Base-by-base conservation (phyloP, 108 stramenopile species). In the Cylindrotheca fusiformis region DNA sequence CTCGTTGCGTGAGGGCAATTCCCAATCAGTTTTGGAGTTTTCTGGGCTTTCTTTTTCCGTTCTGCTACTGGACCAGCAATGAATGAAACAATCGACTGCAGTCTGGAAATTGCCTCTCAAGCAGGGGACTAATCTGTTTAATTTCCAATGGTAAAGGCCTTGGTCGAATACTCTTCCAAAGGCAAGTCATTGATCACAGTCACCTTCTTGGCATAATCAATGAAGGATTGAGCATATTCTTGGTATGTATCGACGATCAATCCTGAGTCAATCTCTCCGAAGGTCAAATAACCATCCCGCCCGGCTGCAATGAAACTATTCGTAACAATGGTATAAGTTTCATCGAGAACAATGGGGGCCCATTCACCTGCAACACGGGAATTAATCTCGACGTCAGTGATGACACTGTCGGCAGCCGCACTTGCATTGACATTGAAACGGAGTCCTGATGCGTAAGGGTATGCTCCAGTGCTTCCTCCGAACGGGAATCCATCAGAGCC, bases 391-490 rank as follows among this genome's bases (percentile, higher is more conserved):
- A 84, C 14, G 25, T 77, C 75, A 29, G 24, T 52, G 2, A 84
- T 17, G 36, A 67, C 65, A 8, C 49, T 33, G 3, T 69, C 73
- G 28, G 55, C 53, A 0, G 52, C 30, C 26, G 24, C 19, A 18
- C 52, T 63, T 4, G 36, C 20, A 52, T 84, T 54, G 25, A 76
- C 79, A 33, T 58, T 46, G 33, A 33, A 84, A 1, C 83, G 76
- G 18, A 84, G 64, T n/a, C 83, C 83, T 33, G 76, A 49, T 19
- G 76, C 72, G 64, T 53, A 62, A 18, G 83, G 79, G 36, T 75
- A 84, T 5, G 51, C 59, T n/a, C 75, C 80, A 1, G 44, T 46
- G 4, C 61, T n/a, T 14, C 49, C 48, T 12, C 24, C 61, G 32
- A 18, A 52, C 47, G n/a, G 67, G 44, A 17, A 31, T 48, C 19